Evolutionary conservation across 2,329 filamentous ascomycete species (phyloP).

Genomic region (Botryotinia globosa): DNA sequence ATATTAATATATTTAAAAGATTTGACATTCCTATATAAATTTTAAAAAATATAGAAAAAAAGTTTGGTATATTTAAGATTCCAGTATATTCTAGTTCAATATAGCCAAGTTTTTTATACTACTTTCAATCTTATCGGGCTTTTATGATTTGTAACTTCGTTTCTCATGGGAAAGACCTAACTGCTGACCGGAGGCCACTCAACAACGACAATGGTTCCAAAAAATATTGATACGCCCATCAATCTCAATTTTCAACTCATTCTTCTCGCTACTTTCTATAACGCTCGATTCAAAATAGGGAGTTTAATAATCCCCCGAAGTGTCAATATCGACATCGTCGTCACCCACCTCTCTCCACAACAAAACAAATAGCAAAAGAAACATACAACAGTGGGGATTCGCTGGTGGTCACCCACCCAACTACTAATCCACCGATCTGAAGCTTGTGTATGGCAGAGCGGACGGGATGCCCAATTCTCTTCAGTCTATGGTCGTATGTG

Average conservation of each 20-base stretch:
- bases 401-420: background rate
- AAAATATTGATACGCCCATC: background rate
- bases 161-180: background rate
- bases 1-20: no score
- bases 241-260: background rate
- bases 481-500: background rate
- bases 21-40: no score
- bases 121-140: background rate
- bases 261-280: background rate
- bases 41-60: no score
- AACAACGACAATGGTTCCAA: background rate
- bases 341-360: background rate
- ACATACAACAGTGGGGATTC: background rate
- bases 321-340: background rate
- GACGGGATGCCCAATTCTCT: no score
- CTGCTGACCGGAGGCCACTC: background rate
- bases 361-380: background rate
- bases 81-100: no score
- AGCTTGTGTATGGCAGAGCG: background rate
- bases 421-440: background rate
- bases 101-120: no score
- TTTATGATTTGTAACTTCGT: no score
- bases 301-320: fast-evolving
- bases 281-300: background rate
- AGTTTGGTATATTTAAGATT: no score